phyloP scores from a whole-genome alignment of 1,139 yeast species.

The Taphrina flavorubra region DNA sequence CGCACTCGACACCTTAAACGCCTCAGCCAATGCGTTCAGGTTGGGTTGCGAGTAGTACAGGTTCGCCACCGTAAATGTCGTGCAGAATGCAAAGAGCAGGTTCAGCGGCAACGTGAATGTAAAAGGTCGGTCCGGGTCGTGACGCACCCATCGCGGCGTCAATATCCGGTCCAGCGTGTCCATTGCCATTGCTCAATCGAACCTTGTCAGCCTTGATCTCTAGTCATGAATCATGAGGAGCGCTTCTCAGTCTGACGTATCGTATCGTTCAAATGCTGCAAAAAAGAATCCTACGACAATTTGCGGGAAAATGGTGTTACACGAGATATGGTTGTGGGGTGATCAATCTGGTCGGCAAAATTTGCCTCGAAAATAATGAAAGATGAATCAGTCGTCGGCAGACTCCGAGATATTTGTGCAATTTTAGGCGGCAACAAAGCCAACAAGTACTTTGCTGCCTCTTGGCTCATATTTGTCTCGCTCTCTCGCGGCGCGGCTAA shows the following conservation, averaged over 20 bases:
- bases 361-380: neutral
- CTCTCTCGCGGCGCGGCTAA: too few species aligned
- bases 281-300: too few species aligned
- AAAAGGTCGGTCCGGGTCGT: constrained; percentile 11
- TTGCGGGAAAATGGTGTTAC: too few species aligned
- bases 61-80: constrained; percentile 16
- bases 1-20: neutral
- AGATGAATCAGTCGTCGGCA: neutral
- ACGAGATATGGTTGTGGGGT: neutral
- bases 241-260: too few species aligned
- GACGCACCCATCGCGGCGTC: constrained; percentile 2
- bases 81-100: constrained; percentile 10
- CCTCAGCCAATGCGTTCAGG: constrained; percentile 3
- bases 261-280: too few species aligned
- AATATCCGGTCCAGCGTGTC: neutral
- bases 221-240: too few species aligned
- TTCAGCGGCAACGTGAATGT: constrained; percentile 7
- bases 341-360: constrained; percentile 12
- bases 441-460: too few species aligned
- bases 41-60: constrained; percentile 18
- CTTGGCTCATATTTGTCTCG: too few species aligned
- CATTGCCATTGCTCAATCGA: neutral
- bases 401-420: too few species aligned
- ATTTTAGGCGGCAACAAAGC: too few species aligned
- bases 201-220: neutral